Base-by-base conservation (phyloP, 2,329 filamentous ascomycete genomes). In the Rhynchosporium agropyri region DNA sequence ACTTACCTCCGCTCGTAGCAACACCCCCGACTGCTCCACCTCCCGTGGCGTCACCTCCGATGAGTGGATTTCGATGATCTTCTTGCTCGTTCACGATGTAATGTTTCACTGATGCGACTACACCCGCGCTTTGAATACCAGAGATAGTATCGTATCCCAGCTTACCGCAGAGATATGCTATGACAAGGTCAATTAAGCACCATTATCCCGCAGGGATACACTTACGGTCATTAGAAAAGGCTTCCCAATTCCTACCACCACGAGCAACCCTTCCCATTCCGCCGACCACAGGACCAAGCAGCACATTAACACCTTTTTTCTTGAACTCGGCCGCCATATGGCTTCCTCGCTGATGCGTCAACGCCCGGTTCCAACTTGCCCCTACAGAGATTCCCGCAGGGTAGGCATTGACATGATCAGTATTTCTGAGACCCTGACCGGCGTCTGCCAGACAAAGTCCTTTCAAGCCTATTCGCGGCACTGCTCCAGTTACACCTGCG, bases 51-150 rank as follows among this genome's bases (percentile, higher is more conserved):
- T 20, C 20, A 20, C 20, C n/a, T 36, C 8, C 12, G 15, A 9
- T 29, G 8, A 53, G 15, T 1, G 49, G 49, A 26, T 53, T 54
- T 15, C 51, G 51, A 26, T 54, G 15, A 15, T 7, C 15, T 20
- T 54, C 86, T 77, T 96, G 91, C 75, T 94, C 90, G 69, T 92
- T 70, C 88, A 84, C 77, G 92, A 91, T 76, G 92, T 89, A 72
- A 31, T 71, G 70, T 74, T 72, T 71, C 20, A 67, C 61, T 0
- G 63, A 63, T 13, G 70, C 60, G 3, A 64, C 67, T 2, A 72
- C 65, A 7, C 68, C 68, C 42, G 65, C 63, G 12, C 51, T 54
- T 56, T 72, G 68, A 12, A 72, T 61, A 3, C 70, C 69, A 2
- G 13, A 26, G 2, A 72, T 66, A 3, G 67, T 71, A 26, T 70